Percentiles rank a stretch among this genome's conserved stretches.
These are phyloP conservation scores for Botryotinia globosa DNA, from an alignment of 2,329 filamentous ascomycete species.

Conservation along the genomic window DNA sequence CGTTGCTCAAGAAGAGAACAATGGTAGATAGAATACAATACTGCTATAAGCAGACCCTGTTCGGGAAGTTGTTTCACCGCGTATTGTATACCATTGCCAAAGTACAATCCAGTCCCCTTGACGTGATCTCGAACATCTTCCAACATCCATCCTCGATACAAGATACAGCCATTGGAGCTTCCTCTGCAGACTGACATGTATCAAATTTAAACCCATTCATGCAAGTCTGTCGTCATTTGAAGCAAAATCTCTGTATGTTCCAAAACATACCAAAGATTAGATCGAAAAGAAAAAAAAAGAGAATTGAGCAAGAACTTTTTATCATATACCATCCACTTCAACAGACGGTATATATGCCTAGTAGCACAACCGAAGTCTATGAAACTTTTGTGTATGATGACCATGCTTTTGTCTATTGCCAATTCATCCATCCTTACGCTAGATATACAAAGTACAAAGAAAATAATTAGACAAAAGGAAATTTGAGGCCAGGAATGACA, in stretches of 20 bases:
- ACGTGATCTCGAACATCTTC: neutral
- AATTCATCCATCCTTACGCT: neutral
- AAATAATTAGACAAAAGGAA: neutral
- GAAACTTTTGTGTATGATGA: constrained; percentile 8
- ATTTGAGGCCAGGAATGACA: constrained; percentile 22
- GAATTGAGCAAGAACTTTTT: neutral
- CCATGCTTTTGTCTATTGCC: constrained; percentile 15
- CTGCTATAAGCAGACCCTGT: neutral
- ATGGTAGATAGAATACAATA: neutral
- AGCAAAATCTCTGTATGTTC: neutral
- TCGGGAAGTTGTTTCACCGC: neutral
- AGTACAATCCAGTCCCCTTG: no score
- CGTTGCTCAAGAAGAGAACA: neutral
- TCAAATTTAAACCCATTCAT: neutral
- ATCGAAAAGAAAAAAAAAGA: neutral
- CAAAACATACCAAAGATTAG: neutral
- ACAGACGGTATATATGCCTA: constrained; percentile 5
- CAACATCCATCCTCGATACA: neutral
- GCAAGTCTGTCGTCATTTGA: neutral
- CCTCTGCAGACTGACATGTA: neutral
- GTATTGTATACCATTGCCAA: neutral
- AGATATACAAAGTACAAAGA: constrained; percentile 3
- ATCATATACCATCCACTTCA: neutral
- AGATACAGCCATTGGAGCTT: neutral
- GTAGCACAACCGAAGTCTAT: neutral